A percentile compares a stretch with the other conserved stretches of the same genome.
Conservation (phyloP, 2,329 filamentous ascomycete genomes). For the Akanthomyces muscarius region DNA sequence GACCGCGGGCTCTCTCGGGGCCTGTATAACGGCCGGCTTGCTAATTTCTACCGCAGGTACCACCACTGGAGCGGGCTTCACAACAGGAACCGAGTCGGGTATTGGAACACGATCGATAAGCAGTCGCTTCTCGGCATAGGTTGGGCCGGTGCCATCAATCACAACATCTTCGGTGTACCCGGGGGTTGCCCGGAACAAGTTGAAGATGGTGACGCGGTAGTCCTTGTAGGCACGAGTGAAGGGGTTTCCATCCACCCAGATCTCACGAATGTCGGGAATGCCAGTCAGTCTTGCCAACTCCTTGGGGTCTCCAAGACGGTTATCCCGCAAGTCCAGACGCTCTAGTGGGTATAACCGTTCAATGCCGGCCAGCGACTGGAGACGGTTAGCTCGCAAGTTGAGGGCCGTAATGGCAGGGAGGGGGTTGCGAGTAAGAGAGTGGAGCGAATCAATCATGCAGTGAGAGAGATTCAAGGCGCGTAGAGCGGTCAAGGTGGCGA, state of each 20-base stretch:
- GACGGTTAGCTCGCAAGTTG: slow-evolving; percentile 83
- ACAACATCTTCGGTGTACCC: slow-evolving; percentile 88
- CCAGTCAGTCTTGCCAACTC: slow-evolving; percentile 86
- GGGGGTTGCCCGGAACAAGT: slow-evolving; percentile 84
- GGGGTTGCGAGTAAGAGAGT: slow-evolving; percentile 79
- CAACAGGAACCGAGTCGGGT: slow-evolving; percentile 69
- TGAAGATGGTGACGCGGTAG: slow-evolving; percentile 90
- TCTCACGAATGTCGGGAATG: slow-evolving; percentile 85
- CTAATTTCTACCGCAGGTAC: slow-evolving; percentile 61
- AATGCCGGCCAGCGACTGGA: slow-evolving; percentile 82
- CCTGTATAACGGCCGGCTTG: slow-evolving; percentile 59
- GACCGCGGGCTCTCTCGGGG: slow-evolving; percentile 46
- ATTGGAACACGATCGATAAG: slow-evolving; percentile 78
- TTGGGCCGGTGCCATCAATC: slow-evolving; percentile 79
- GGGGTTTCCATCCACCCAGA: slow-evolving; percentile 89
- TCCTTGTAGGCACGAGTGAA: slow-evolving; percentile 83
- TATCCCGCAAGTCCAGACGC: slow-evolving; percentile 85
- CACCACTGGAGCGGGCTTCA: slow-evolving; percentile 64
- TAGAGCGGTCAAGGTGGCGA: slow-evolving; percentile 81
- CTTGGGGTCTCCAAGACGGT: slow-evolving; percentile 82
- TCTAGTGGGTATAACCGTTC: slow-evolving; percentile 87
- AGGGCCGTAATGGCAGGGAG: slow-evolving; percentile 90
- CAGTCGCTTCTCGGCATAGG: slow-evolving; percentile 79
- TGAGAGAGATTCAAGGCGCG: slow-evolving; percentile 89
- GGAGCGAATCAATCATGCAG: slow-evolving; percentile 95